phyloP scores from a whole-genome alignment of 1,139 yeast species.

The Hansenula sp. region DNA sequence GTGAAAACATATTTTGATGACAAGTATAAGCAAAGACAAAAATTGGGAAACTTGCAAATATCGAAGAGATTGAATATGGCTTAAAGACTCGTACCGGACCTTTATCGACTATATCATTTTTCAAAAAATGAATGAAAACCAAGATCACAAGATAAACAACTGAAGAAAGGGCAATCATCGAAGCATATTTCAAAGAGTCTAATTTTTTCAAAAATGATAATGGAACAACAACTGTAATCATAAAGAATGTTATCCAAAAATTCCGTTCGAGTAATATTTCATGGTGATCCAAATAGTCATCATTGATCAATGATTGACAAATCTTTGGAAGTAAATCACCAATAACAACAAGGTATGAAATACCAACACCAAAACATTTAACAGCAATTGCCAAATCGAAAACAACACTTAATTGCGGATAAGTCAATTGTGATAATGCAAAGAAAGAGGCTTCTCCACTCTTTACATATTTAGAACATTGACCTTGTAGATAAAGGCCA shows the following conservation, averaged over 20 bases:
- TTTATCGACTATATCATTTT: constrained; percentile 34
- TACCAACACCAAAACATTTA: constrained; percentile 82
- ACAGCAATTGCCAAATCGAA: constrained; percentile 89
- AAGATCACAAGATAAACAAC: constrained; percentile 62
- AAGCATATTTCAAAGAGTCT: constrained; percentile 67
- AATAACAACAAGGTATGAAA: constrained; percentile 68
- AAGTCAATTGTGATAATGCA: constrained; percentile 70
- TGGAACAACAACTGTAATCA: constrained; percentile 52
- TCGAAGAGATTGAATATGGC: constrained; percentile 32
- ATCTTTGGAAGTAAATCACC: constrained; percentile 78
- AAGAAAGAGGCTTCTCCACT: constrained; percentile 79
- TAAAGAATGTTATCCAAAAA: constrained; percentile 61
- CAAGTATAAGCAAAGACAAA: constrained; percentile 80
- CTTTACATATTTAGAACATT: constrained; percentile 53
- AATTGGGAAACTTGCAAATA: constrained; percentile 56
- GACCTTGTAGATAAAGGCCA: constrained; percentile 72
- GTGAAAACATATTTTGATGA: constrained; percentile 77
- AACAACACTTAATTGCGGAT: constrained; percentile 74
- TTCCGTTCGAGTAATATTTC: constrained; percentile 40
- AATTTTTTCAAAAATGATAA: constrained; percentile 59
- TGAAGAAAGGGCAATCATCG: constrained; percentile 62
- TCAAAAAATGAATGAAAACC: constrained; percentile 52
- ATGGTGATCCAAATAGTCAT: constrained; percentile 14
- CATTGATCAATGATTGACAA: constrained; percentile 37
- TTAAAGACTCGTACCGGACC: constrained; percentile 34